phyloP scores from a whole-genome alignment of 805 yeast species.

The Kuraishia piskuri region DNA sequence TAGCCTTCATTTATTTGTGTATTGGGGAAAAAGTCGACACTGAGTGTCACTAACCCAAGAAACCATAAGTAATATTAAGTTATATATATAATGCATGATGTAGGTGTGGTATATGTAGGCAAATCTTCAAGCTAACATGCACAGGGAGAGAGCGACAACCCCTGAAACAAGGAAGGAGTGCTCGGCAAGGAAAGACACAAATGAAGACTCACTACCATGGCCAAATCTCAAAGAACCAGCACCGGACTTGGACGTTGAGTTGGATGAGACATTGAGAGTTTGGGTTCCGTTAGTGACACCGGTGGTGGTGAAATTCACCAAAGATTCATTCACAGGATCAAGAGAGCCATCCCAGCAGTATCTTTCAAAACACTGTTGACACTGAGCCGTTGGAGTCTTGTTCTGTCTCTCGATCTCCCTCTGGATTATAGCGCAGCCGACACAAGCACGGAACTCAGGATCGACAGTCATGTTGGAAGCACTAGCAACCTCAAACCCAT shows the following conservation, averaged over 20 bases:
- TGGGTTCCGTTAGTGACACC: constrained; percentile 25
- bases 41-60: too few species aligned
- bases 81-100: not conserved
- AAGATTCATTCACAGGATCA: constrained; percentile 7
- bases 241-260: not conserved
- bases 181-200: not conserved
- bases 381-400: constrained; percentile 54
- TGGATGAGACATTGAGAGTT: not conserved
- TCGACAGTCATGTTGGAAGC: constrained; percentile 62
- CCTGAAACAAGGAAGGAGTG: not conserved
- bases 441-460: constrained; percentile 60
- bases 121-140: not conserved
- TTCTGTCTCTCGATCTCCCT: constrained; percentile 67
- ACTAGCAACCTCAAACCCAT: constrained; percentile 68
- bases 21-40: too few species aligned
- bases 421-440: constrained; percentile 77
- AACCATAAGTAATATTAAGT: too few species aligned
- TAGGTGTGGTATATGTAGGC: not conserved
- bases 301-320: constrained; percentile 29
- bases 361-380: constrained; percentile 57
- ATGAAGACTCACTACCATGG: not conserved
- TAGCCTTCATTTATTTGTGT: not conserved
- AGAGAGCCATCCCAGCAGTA: constrained; percentile 51
- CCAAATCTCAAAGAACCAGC: not conserved
- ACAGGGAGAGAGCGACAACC: not conserved